These are phyloP conservation scores for Alternaria sp. DNA, from an alignment of 2,329 filamentous ascomycete genomes.

Conservation along the genomic window DNA sequence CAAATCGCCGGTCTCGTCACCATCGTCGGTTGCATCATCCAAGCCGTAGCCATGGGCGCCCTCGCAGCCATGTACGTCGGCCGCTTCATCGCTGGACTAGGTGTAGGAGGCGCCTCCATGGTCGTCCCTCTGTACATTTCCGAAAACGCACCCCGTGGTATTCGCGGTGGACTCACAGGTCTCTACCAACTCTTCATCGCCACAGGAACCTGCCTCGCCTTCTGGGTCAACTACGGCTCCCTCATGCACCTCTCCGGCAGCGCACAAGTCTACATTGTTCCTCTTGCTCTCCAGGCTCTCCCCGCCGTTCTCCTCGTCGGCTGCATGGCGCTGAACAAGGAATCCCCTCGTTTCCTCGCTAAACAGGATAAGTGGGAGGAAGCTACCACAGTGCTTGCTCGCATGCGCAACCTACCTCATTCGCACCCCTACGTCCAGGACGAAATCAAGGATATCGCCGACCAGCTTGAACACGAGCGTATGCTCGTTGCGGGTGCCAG, in stretches of 20 bases:
- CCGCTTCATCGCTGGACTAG: constrained; percentile 64
- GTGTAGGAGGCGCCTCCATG: constrained; percentile 61
- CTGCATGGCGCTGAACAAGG: constrained; percentile 68
- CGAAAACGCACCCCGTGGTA: constrained; percentile 65
- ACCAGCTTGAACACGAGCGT: constrained; percentile 60
- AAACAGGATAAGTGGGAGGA: constrained; percentile 73
- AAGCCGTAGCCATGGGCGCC: constrained; percentile 66
- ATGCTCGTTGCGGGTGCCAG: constrained; percentile 60
- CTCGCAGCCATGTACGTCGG: constrained; percentile 71
- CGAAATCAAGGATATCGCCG: constrained; percentile 47
- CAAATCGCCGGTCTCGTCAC: constrained; percentile 65
- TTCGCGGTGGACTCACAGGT: constrained; percentile 65
- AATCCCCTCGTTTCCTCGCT: constrained; percentile 72
- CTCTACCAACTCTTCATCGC: constrained; percentile 47
- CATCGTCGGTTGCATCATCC: constrained; percentile 68
- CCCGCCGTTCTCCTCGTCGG: constrained; percentile 66
- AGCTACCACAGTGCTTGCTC: constrained; percentile 62
- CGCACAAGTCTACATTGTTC: constrained; percentile 64
- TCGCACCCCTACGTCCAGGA: constrained; percentile 46
- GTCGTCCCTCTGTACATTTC: constrained; percentile 67
- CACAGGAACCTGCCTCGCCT: constrained; percentile 55
- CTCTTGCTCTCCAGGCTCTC: constrained; percentile 68
- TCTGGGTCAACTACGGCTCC: constrained; percentile 63
- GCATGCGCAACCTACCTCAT: constrained; percentile 60
- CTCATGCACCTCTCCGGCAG: constrained; percentile 56